Base-by-base conservation (phyloP, 371 early-diverging fungal genomes). In the Rhizopus delemar region DNA sequence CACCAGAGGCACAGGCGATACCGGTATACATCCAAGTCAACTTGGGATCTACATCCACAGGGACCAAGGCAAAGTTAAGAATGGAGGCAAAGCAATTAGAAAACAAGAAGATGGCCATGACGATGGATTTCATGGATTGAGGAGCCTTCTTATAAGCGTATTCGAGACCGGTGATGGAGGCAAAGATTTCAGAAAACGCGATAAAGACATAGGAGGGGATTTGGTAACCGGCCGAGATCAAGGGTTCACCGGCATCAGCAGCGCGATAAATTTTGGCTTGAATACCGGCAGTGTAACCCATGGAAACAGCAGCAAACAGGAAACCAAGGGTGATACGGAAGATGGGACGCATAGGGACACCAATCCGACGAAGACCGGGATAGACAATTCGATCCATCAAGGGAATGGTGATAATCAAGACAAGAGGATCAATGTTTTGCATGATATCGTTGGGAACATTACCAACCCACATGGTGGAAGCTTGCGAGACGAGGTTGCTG, bases 91-190 rank as follows among this genome's bases (percentile, higher is more conserved):
- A 75, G 39, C 84, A 86, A 68, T 80, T 86, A 32, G 88, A 85
- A 51, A 89, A 74, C 65, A 91, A 68, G 76, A 80, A 89, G 41
- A 87, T 53, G 4, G 90, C 74, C 78, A 85, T 86, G 41, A 89
- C 85, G 5, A 89, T 75, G 3, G 90, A 89, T 73, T 89, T 91
- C 78, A 91, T 84, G 49, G 76, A 75, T 5, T 68, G 72, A 2
- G 89, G 83, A 4, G 91, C 90, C 63, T 85, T 82, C 57, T 79
- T 86, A 80, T 81, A 91, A 2, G 91, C 91, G 59, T 82, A 89
- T 70, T 91, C 91, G 12, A 89, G 76, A 50, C 90, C 91, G 5
- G 90, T 91, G 41, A 86, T 81, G 16, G 87, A 87, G 1, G 87
- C 77, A 59, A 90, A 88, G 29, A 71, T 84, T 74, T 86, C 87